Conservation (phyloP, 2,329 filamentous ascomycete genomes). For the Helminthosporium solani region DNA sequence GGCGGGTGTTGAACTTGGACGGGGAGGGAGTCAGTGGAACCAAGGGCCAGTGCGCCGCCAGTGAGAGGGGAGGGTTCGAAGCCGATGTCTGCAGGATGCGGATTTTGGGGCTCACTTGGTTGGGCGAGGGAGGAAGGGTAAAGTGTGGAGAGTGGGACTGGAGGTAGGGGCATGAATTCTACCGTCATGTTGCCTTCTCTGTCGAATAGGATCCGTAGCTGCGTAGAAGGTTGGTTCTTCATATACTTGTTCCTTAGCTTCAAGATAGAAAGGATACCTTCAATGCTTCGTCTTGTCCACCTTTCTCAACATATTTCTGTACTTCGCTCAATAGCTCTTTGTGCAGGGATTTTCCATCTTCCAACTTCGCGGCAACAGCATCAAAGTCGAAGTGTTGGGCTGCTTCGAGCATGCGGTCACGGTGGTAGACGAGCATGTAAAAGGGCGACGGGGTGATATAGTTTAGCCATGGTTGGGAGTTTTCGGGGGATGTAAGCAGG, state of each 20-base stretch:
- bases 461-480: slow-evolving; percentile 53
- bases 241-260: background rate
- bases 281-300: slow-evolving; percentile 25
- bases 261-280: slow-evolving; percentile 20
- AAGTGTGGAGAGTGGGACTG: slow-evolving; percentile 53
- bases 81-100: slow-evolving; percentile 20
- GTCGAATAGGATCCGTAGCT: slow-evolving; percentile 57
- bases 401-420: slow-evolving; percentile 70
- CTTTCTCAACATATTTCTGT: slow-evolving; percentile 23
- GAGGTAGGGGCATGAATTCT: slow-evolving; percentile 42
- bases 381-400: slow-evolving; percentile 53
- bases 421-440: slow-evolving; percentile 79
- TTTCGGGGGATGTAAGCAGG: slow-evolving; percentile 36
- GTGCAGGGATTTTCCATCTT: slow-evolving; percentile 38
- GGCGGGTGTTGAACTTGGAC: slow-evolving; percentile 25
- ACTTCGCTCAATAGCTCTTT: slow-evolving; percentile 36
- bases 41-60: slow-evolving; percentile 37
- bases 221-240: background rate
- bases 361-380: slow-evolving; percentile 33
- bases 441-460: slow-evolving; percentile 59
- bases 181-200: slow-evolving; percentile 38
- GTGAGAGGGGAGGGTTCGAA: slow-evolving; percentile 39
- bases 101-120: slow-evolving; percentile 36
- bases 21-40: slow-evolving; percentile 28
- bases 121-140: slow-evolving; percentile 59